Evolutionary conservation across 2,329 filamentous ascomycete genomes (phyloP).

Genomic region (Fusarium sp.): DNA sequence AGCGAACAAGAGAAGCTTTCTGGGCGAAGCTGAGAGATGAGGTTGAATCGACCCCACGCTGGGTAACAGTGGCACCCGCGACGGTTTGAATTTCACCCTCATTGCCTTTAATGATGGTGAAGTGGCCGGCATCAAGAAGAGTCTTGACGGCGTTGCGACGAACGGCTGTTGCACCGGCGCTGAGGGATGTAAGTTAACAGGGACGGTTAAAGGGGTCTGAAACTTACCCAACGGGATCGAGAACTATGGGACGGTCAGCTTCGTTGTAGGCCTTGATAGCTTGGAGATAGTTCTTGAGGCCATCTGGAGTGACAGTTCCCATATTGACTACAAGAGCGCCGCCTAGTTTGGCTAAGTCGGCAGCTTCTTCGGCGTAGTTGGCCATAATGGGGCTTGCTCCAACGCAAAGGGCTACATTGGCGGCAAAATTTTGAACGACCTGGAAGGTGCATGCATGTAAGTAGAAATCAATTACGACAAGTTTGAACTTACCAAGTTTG

Average conservation of each 20-base stretch:
- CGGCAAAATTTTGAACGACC: constrained; percentile 93
- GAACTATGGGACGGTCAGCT: constrained; percentile 77
- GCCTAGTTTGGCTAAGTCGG: constrained; percentile 79
- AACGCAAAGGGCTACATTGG: constrained; percentile 86
- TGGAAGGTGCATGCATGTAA: constrained; percentile 25
- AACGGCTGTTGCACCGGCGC: constrained; percentile 81
- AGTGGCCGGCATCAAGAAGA: constrained; percentile 79
- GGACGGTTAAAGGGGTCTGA: not conserved
- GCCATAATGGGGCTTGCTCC: constrained; percentile 96
- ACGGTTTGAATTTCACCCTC: constrained; percentile 86
- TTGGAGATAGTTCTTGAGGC: constrained; percentile 75
- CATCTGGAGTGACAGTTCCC: constrained; percentile 86
- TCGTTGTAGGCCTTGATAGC: constrained; percentile 86
- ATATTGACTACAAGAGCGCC: constrained; percentile 92
- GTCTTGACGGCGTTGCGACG: constrained; percentile 76
- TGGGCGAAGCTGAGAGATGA: constrained; percentile 63
- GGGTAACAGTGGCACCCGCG: constrained; percentile 64
- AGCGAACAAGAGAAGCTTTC: constrained; percentile 71
- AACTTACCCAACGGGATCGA: constrained; percentile 85
- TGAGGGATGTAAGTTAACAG: constrained; percentile 41
- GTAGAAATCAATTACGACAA: not conserved
- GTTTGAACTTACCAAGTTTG: constrained; percentile 72
- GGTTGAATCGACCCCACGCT: constrained; percentile 87
- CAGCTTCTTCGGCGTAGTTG: constrained; percentile 83
- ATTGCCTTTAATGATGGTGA: constrained; percentile 94